Evolutionary conservation across 805 yeast genomes (phyloP).

Genomic region (Lipomyces yamanashiensis): DNA sequence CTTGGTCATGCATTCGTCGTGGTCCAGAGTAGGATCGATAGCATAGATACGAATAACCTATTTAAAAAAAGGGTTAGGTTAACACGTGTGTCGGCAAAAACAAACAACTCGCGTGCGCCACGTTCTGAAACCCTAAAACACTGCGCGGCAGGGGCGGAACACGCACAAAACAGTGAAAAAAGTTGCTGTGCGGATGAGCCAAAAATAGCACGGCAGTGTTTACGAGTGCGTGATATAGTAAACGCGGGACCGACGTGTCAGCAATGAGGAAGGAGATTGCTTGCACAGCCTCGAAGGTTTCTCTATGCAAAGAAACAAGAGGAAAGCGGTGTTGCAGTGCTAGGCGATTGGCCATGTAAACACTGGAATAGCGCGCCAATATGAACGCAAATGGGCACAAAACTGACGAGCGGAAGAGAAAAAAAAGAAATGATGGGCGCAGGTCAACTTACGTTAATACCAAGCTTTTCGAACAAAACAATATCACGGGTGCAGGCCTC

Average conservation of each 20-base stretch:
- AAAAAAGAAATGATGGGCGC: neutral
- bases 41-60: constrained; percentile 84
- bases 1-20: constrained; percentile 88
- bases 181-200: neutral
- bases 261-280: neutral
- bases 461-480: constrained; percentile 76
- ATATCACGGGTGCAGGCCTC: constrained; percentile 80
- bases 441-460: constrained; percentile 57
- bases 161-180: neutral
- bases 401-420: neutral
- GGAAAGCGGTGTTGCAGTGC: too few relatives aligned
- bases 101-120: neutral
- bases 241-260: neutral
- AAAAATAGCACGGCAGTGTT: neutral
- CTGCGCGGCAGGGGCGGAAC: constrained; percentile 15
- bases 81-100: neutral
- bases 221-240: neutral
- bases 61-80: neutral
- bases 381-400: neutral
- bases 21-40: constrained; percentile 78
- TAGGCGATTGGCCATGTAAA: too few relatives aligned
- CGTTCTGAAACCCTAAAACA: neutral
- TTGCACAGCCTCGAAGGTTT: neutral
- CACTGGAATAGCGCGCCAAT: too few relatives aligned
- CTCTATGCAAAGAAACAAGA: too few relatives aligned